phyloP scores from a whole-genome alignment of 2,329 filamentous ascomycete genomes.

The Tolypocladium ovalisporum region DNA sequence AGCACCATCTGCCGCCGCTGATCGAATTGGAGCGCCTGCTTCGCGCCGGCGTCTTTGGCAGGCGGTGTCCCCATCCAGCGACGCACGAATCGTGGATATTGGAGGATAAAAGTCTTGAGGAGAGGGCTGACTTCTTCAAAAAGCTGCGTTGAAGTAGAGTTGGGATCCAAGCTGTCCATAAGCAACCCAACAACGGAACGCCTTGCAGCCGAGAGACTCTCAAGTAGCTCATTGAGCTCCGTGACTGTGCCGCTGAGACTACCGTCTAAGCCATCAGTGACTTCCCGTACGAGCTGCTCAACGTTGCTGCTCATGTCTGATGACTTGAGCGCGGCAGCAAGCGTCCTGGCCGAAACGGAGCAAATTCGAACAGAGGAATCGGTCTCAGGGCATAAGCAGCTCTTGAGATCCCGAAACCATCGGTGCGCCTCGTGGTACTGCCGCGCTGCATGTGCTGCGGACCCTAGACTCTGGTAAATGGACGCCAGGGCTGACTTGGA shows the following conservation, averaged over 20 bases:
- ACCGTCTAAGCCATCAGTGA: conserved; percentile 45
- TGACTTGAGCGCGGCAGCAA: conserved; percentile 41
- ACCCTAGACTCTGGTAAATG: conserved; percentile 43
- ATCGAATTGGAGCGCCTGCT: conserved; percentile 50
- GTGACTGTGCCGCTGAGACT: conserved; percentile 45
- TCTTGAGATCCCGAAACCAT: conserved; percentile 41
- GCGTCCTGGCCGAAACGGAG: conserved; percentile 41
- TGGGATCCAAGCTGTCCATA: conserved; percentile 14
- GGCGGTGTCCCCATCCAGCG: conserved; percentile 52
- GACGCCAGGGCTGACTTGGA: conserved; percentile 32
- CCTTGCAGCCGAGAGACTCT: conserved; percentile 42
- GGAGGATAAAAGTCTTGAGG: conserved; percentile 45
- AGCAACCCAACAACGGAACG: conserved; percentile 42
- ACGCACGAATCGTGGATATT: conserved; percentile 48
- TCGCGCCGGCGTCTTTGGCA: conserved; percentile 37
- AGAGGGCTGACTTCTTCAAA: conserved; percentile 18
- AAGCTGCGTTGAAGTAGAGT: conserved; percentile 4
- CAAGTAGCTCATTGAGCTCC: conserved; percentile 51
- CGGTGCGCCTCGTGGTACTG: conserved; percentile 37
- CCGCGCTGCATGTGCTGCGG: conserved; percentile 33
- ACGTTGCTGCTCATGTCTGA: conserved; percentile 23
- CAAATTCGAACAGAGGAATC: conserved; percentile 40
- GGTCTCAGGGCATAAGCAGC: conserved; percentile 21
- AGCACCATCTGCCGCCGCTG: conserved; percentile 43
- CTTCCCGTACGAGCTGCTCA: conserved; percentile 31